A percentile compares a stretch with the other conserved stretches of the same genome.
Conservation (phyloP, 2,329 filamentous ascomycete species). For the Coccinonectria pachysandricola region DNA sequence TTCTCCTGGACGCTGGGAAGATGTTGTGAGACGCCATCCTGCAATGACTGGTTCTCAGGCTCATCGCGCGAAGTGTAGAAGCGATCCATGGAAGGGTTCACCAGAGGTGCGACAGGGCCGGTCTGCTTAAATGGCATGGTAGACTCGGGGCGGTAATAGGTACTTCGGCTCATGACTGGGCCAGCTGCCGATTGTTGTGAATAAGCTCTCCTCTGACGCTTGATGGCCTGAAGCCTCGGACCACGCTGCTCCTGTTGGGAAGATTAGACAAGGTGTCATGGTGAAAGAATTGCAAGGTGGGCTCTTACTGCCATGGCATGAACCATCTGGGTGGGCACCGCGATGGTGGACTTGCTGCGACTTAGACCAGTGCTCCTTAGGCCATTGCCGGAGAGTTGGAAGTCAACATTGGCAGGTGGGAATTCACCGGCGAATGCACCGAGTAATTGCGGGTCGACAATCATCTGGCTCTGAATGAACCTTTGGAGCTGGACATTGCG, state of each 20-base stretch:
- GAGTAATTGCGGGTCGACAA: slow-evolving; percentile 10
- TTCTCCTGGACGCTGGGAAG: slow-evolving; percentile 29
- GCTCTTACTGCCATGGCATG: slow-evolving; percentile 15
- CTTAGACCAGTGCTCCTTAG: slow-evolving; percentile 14
- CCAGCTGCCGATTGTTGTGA: slow-evolving; percentile 22
- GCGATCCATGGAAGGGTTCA: slow-evolving; percentile 18
- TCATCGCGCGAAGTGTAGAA: slow-evolving; percentile 24
- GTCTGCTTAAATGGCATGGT: slow-evolving; percentile 29
- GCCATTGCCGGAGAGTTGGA: slow-evolving; percentile 12
- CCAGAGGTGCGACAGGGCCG: slow-evolving; percentile 23
- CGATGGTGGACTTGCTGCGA: slow-evolving; percentile 20
- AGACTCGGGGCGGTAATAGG: slow-evolving; percentile 31
- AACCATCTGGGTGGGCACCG: slow-evolving; percentile 16
- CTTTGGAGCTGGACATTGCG: slow-evolving; percentile 15
- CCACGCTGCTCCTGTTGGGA: too few species aligned
- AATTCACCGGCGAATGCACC: slow-evolving; percentile 10
- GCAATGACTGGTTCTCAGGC: slow-evolving; percentile 16
- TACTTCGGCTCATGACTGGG: slow-evolving; percentile 34
- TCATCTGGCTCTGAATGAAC: slow-evolving; percentile 12
- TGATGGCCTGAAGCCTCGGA: slow-evolving; percentile 9
- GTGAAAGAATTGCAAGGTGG: too few species aligned
- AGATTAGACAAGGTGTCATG: too few species aligned
- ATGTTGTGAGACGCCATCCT: slow-evolving; percentile 12
- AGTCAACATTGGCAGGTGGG: slow-evolving; percentile 7
- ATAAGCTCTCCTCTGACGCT: slow-evolving; percentile 14